phyloP scores from a whole-genome alignment of 768 basidiomycete genomes.

The Amanita jacksonii region DNA sequence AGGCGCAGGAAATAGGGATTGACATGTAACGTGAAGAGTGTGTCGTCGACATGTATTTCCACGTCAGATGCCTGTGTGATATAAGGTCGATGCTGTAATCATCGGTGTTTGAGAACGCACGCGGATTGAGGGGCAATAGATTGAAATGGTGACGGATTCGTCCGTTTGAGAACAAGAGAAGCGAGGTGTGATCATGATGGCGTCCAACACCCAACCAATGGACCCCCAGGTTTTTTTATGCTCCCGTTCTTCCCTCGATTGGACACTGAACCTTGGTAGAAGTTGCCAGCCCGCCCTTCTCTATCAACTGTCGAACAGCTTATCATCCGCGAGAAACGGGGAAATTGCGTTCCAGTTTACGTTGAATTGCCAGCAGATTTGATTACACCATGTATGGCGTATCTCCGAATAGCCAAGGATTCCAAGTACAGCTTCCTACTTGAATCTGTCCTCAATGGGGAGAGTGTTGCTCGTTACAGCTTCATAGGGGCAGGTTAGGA shows the following conservation, averaged over 20 bases:
- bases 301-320: conserved; percentile 69
- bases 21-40: conserved; percentile 62
- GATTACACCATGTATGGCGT: conserved; percentile 94
- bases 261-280: conserved; percentile 28
- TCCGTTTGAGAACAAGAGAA: conserved; percentile 63
- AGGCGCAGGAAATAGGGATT: conserved; percentile 82
- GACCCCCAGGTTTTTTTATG: conserved; percentile 36
- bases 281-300: conserved; percentile 59
- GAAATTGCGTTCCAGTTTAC: conserved; percentile 91
- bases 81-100: conserved; percentile 8
- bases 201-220: conserved; percentile 21
- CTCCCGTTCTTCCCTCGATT: not conserved
- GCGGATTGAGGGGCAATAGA: conserved; percentile 67
- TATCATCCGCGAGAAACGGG: conserved; percentile 70
- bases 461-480: conserved; percentile 87
- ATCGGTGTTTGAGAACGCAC: conserved; percentile 28
- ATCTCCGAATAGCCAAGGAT: conserved; percentile 85
- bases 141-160: conserved; percentile 41
- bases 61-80: conserved; percentile 66
- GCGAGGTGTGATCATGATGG: conserved; percentile 63
- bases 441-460: conserved; percentile 86
- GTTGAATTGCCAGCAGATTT: conserved; percentile 92
- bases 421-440: conserved; percentile 92
- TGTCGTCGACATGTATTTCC: conserved; percentile 68
- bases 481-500: conserved; percentile 87